Evolutionary conservation across 495 filamentous ascomycete genomes (phyloP).

Genomic region (Friedmanniomyces simplex): DNA sequence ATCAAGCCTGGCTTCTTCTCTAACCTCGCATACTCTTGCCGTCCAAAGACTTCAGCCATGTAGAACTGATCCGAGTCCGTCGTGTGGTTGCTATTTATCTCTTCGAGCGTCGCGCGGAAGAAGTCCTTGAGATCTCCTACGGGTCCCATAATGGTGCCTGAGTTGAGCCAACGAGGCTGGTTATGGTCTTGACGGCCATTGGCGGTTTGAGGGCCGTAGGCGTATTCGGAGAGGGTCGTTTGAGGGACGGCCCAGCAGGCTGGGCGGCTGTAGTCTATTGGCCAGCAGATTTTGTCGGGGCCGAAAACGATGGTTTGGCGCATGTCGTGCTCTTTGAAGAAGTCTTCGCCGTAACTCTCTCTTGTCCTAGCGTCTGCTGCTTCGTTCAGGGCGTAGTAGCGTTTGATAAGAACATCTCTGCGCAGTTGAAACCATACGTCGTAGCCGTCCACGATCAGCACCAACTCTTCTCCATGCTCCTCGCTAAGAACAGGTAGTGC

Average conservation of each 20-base stretch:
- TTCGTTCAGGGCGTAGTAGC: conserved; percentile 42
- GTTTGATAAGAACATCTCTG: conserved; percentile 45
- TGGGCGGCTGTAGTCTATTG: conserved; percentile 35
- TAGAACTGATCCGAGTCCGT: conserved; percentile 23
- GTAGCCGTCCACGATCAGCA: conserved; percentile 47
- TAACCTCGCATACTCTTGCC: conserved; percentile 23
- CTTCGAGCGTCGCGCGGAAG: conserved; percentile 21
- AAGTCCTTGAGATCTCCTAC: conserved; percentile 22
- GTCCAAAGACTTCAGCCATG: conserved; percentile 26
- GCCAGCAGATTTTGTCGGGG: conserved; percentile 48
- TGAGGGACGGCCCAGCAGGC: conserved; percentile 47
- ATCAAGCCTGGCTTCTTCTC: conserved; percentile 3
- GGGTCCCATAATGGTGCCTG: conserved; percentile 29
- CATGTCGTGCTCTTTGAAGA: conserved; percentile 18
- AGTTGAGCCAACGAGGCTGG: conserved; percentile 37
- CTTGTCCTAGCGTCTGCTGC: conserved; percentile 40
- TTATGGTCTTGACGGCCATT: conserved; percentile 33
- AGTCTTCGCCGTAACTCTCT: conserved; percentile 34
- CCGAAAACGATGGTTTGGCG: conserved; percentile 50
- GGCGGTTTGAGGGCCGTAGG: conserved; percentile 48
- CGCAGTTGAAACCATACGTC: conserved; percentile 55
- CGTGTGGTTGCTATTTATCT: conserved; percentile 16
- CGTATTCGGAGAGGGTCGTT: conserved; percentile 45
- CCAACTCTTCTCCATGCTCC: conserved; percentile 43
- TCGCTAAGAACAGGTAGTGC: conserved; percentile 28